Conservation (phyloP, 2,329 filamentous ascomycete species). For the Stachybotrys echinatus region DNA sequence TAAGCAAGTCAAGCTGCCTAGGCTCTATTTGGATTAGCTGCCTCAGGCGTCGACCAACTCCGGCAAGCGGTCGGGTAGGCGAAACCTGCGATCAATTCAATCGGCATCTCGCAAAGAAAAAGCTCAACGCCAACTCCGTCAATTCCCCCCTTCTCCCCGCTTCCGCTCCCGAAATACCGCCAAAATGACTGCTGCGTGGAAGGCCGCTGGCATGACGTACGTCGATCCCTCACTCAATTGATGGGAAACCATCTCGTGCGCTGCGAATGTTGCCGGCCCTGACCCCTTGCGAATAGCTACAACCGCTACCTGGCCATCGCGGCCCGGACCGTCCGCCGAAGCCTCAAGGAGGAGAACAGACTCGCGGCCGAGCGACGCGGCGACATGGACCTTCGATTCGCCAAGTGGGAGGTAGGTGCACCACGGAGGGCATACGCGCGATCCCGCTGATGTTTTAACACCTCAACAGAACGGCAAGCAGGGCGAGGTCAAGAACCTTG, state of each 20-base stretch:
- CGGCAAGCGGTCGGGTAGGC: conserved; percentile 1
- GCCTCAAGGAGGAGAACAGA: conserved; percentile 93
- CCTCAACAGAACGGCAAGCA: conserved; percentile 85
- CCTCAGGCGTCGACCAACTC: neutral
- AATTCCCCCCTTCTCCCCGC: conserved; percentile 18
- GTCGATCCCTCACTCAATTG: conserved; percentile 32
- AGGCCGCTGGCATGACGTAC: conserved; percentile 94
- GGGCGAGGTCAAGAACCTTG: conserved; percentile 74
- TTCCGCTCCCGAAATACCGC: no score
- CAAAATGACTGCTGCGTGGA: conserved; percentile 98
- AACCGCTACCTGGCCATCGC: conserved; percentile 98
- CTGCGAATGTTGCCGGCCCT: conserved; percentile 12
- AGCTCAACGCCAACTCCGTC: conserved; percentile 14
- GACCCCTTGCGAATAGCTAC: conserved; percentile 62
- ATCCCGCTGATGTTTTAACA: conserved; percentile 22
- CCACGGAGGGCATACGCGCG: conserved; percentile 2
- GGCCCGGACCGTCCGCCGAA: conserved; percentile 89
- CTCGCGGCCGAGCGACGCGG: conserved; percentile 83
- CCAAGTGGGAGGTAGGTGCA: conserved; percentile 81
- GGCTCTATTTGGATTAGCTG: neutral
- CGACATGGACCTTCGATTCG: conserved; percentile 81
- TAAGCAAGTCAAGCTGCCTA: no score
- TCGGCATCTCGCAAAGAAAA: conserved; percentile 25
- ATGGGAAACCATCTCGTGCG: no score
- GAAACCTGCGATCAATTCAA: conserved; percentile 29